Conservation (phyloP, 306 rosid species). For the Phaseolus lunatus region DNA sequence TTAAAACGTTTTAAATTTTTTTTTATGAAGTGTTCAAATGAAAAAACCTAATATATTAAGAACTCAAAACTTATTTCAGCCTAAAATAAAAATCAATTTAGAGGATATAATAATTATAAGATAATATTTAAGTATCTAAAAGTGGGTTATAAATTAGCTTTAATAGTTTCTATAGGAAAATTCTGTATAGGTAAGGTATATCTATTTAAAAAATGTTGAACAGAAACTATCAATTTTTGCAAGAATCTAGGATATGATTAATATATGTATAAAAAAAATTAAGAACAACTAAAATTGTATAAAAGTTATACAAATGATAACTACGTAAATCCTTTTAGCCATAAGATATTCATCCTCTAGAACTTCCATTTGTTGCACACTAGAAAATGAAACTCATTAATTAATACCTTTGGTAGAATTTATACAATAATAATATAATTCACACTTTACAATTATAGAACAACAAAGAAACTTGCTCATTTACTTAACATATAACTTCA, state of each 20-base stretch:
- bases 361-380: not conserved
- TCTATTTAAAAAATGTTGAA: not conserved
- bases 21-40: too few species aligned
- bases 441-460: not conserved
- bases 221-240: not conserved
- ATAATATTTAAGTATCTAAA: too few species aligned
- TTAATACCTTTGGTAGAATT: not conserved
- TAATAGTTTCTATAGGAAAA: not conserved
- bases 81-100: too few species aligned
- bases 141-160: not conserved
- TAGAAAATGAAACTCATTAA: conserved; percentile 7
- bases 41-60: too few species aligned
- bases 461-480: not conserved
- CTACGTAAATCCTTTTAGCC: not conserved
- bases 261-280: not conserved
- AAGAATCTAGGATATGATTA: not conserved
- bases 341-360: not conserved
- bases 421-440: not conserved
- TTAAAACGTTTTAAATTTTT: too few species aligned
- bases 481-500: conserved; percentile 40
- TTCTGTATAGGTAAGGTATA: not conserved
- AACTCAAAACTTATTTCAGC: too few species aligned
- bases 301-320: not conserved
- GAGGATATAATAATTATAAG: too few species aligned
- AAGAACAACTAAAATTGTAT: not conserved